Percentiles rank a stretch among this genome's conserved stretches.
phyloP scores from a whole-genome alignment of 176 grass and related monocot genomes.

The Ensete glaucum region DNA sequence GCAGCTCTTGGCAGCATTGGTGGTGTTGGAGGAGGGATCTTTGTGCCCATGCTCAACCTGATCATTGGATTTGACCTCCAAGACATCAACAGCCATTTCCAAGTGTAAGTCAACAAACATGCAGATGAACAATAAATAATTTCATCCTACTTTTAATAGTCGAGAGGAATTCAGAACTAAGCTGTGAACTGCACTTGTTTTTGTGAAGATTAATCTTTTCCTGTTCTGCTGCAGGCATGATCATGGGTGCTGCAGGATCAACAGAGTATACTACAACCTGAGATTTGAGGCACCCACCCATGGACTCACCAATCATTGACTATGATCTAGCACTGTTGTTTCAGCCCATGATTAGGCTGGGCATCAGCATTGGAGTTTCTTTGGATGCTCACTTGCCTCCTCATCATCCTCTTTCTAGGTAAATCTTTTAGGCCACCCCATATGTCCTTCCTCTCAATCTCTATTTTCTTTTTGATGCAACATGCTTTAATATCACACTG shows the following conservation, averaged over 20 bases:
- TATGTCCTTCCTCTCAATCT: not conserved
- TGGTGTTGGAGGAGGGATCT: constrained; percentile 9
- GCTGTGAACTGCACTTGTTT: no score
- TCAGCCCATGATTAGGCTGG: no score
- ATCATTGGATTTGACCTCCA: constrained; percentile 8
- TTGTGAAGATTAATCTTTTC: no score
- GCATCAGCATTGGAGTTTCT: constrained; percentile 8
- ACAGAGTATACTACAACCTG: not conserved
- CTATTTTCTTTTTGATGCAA: no score
- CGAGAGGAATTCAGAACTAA: no score
- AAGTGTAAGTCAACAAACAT: not conserved
- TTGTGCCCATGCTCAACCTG: constrained; percentile 13
- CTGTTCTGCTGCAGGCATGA: not conserved
- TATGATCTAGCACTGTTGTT: constrained; percentile 5
- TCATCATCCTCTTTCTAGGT: constrained; percentile 9
- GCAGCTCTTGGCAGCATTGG: constrained; percentile 10
- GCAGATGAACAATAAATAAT: no score
- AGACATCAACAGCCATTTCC: constrained; percentile 11
- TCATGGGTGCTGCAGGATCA: not conserved
- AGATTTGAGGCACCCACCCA: not conserved
- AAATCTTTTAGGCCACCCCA: not conserved
- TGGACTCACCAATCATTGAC: not conserved
- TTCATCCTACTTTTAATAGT: no score
- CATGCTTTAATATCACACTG: no score
- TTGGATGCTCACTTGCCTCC: constrained; percentile 2